Evolutionary conservation across 495 filamentous ascomycete genomes (phyloP), one percentile per base, ranked within the genome.

Genomic region (Cairneyella variabilis): DNA sequence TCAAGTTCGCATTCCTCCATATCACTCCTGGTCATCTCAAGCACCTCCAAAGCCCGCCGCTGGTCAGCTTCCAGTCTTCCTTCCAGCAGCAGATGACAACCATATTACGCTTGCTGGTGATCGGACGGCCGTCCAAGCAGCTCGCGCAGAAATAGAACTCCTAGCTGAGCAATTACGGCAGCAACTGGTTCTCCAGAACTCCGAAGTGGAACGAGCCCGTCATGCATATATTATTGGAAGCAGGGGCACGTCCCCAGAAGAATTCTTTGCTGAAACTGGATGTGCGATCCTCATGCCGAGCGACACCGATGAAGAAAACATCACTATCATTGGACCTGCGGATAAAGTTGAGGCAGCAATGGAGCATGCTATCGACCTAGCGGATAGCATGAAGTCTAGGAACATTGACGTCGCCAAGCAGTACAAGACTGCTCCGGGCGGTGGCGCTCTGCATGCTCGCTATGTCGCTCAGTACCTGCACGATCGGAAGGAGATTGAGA

Each of bases 191-290:
- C 68, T 90, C 9, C 79, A 90, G 32, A 81, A 91, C 65, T 64
- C 91, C 37, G 75, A 81, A 0, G 83, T 98, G 59, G 82, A 88
- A 56, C 84, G 80, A 48, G 86, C 85, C 17, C 83, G 86, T 36
- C 92, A 96, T 66, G 90, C 90, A 64, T 96, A 96, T 70, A 89
- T 99, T 60, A 82, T 95, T 55, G 90, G 89, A 32, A 83, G 93
- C 32, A 74, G 81, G 48, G 89, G 86, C 26, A 78, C 84, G 53
- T 83, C 88, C 3, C 69, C 90, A 38, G 83, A 96, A 45, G 78
- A 95, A 39, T 92, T 99, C 73, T 81, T 96, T 53, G 80, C 83
- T 14, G 83, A 96, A 56, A 97, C 92, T 41, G 93, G 92, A 45
- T 99, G 95, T 69, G 77, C 86, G 36, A 82, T 97, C 40, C 80